These are phyloP conservation scores for Xerocomellus dryophilus DNA, from an alignment of 768 basidiomycete species.

Conservation along the genomic window DNA sequence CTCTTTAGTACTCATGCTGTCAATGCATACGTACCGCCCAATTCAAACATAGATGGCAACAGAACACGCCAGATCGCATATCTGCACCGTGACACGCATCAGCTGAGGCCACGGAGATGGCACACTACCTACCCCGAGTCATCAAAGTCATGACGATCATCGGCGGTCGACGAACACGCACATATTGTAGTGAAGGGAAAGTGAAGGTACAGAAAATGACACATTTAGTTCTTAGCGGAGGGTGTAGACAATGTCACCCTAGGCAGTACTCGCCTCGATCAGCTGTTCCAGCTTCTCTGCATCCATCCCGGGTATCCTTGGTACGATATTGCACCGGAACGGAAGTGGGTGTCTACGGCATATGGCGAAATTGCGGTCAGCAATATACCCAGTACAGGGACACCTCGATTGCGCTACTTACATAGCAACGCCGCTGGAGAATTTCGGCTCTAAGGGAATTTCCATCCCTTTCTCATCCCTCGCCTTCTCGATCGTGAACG, in stretches of 20 bases:
- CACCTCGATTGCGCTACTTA: conserved; percentile 4
- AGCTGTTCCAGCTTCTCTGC: conserved; percentile 9
- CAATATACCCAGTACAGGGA: background rate
- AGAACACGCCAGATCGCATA: too few relatives aligned
- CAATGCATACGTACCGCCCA: too few relatives aligned
- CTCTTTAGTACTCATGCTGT: too few relatives aligned
- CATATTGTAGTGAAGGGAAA: background rate
- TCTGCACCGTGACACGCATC: too few relatives aligned
- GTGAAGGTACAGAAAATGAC: background rate
- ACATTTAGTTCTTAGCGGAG: background rate
- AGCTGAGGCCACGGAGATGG: background rate
- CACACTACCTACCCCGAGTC: background rate
- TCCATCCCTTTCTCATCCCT: conserved; percentile 20
- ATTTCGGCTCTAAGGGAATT: conserved; percentile 17
- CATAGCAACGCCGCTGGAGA: conserved; percentile 2
- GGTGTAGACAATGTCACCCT: background rate
- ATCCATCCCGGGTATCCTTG: conserved; percentile 9
- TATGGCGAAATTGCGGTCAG: background rate
- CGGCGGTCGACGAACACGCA: background rate
- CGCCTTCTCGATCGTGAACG: conserved; percentile 15
- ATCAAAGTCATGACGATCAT: background rate
- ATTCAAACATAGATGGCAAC: too few relatives aligned
- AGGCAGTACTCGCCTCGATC: conserved; percentile 14
- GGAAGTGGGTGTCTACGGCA: conserved; percentile 15
- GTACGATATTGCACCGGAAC: conserved; percentile 13